phyloP scores from a whole-genome alignment of 306 rosid genomes.

The Albizia julibrissin region DNA sequence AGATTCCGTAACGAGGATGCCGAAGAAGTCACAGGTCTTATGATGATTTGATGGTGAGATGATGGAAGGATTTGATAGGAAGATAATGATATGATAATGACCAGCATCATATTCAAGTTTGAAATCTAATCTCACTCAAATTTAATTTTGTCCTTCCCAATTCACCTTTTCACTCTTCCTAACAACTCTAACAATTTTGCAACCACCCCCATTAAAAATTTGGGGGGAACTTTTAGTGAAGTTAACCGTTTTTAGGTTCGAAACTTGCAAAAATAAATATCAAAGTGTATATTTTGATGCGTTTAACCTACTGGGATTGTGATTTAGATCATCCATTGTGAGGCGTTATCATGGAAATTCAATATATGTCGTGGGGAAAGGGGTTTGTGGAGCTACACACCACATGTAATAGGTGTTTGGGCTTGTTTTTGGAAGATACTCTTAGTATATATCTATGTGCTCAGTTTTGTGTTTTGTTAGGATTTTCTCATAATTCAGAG shows the following conservation, averaged over 20 bases:
- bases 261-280: neutral
- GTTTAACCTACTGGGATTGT: no score
- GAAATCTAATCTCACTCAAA: slow-evolving; percentile 29
- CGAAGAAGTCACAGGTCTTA: slow-evolving; percentile 1
- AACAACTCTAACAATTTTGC: neutral
- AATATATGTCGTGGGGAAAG: no score
- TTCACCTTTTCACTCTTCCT: slow-evolving; percentile 22
- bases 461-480: no score
- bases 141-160: neutral
- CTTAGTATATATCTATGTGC: no score
- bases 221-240: no score
- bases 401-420: no score
- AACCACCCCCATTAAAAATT: neutral
- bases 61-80: slow-evolving; percentile 25
- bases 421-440: no score
- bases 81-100: slow-evolving; percentile 35
- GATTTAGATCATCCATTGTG: no score
- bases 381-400: no score
- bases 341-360: no score
- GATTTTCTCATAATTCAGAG: no score
- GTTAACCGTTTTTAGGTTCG: neutral
- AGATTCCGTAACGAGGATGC: slow-evolving; percentile 20
- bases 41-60: slow-evolving; percentile 23
- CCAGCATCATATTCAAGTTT: slow-evolving; percentile 21
- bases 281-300: neutral